Evolutionary conservation across 306 rosid species (phyloP).

Genomic region (Gillenia trifoliata): DNA sequence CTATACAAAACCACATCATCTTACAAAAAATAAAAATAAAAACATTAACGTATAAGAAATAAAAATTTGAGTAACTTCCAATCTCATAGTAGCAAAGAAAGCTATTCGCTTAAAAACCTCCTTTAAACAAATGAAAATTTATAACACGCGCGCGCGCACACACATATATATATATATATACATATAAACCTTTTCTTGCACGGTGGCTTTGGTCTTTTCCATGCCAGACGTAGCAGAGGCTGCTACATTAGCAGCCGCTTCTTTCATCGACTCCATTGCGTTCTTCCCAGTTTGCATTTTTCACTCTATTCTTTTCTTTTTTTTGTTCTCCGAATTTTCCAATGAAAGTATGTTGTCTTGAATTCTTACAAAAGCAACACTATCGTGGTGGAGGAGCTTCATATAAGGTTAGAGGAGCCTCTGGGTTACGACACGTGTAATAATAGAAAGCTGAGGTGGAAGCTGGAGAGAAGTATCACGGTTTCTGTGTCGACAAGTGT

Average conservation of each 20-base stretch:
- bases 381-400: background rate
- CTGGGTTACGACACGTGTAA: background rate
- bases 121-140: background rate
- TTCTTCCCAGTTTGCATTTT: constrained; percentile 59
- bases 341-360: background rate
- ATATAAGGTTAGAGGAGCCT: no score
- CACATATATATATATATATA: background rate
- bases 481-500: background rate
- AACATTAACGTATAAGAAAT: background rate
- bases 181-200: constrained; percentile 60
- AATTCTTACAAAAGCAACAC: background rate
- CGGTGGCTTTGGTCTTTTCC: constrained; percentile 68
- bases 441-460: background rate
- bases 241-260: constrained; percentile 58
- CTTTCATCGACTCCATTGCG: constrained; percentile 43
- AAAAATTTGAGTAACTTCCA: no score
- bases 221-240: constrained; percentile 77
- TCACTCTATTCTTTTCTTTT: no score
- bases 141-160: no score
- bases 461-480: background rate
- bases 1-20: constrained; percentile 14
- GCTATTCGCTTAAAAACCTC: background rate
- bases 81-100: background rate
- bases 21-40: background rate
- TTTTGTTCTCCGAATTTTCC: background rate